Conservation (phyloP, 495 filamentous ascomycete species). For the Evansstolkia leycettana region DNA sequence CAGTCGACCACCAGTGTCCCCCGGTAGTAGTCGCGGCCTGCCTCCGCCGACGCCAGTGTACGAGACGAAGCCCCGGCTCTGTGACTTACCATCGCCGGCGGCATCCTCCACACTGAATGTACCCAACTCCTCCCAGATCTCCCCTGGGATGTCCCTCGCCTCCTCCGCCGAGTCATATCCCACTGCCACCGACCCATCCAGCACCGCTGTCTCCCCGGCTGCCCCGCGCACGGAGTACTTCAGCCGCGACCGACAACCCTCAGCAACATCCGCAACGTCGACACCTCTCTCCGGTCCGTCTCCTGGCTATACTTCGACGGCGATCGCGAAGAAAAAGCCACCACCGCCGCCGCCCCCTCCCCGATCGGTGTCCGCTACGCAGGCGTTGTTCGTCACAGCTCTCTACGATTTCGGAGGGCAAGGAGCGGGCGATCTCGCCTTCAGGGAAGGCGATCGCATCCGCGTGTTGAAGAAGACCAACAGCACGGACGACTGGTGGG, state of each 20-base stretch:
- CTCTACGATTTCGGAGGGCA: slow-evolving; percentile 71
- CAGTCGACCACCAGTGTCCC: slow-evolving; percentile 3
- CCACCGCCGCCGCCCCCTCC: slow-evolving; percentile 57
- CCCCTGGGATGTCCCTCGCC: slow-evolving; percentile 3
- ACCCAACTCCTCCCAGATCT: slow-evolving; percentile 3
- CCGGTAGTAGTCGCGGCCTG: slow-evolving; percentile 1
- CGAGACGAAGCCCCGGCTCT: slow-evolving; percentile 15
- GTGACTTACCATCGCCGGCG: slow-evolving; percentile 5
- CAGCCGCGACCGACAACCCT: slow-evolving; percentile 23
- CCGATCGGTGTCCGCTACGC: slow-evolving; percentile 15
- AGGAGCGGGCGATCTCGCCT: slow-evolving; percentile 61
- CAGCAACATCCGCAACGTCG: slow-evolving; percentile 24
- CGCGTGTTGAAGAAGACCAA: slow-evolving; percentile 72
- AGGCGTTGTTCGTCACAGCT: slow-evolving; percentile 60
- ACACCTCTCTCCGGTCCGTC: slow-evolving; percentile 15
- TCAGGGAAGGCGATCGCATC: slow-evolving; percentile 77
- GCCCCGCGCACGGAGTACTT: slow-evolving; percentile 39
- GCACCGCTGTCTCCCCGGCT: slow-evolving; percentile 13
- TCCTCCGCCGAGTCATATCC: slow-evolving; percentile 3
- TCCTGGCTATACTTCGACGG: slow-evolving; percentile 7
- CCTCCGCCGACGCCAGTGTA: slow-evolving; percentile 4
- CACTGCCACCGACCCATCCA: slow-evolving; percentile 1
- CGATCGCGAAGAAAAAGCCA: slow-evolving; percentile 43
- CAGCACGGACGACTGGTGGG: slow-evolving; percentile 92
- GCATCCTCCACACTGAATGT: slow-evolving; percentile 5